Conservation (phyloP, 2,329 filamentous ascomycete species). For the Clonostachys solani region DNA sequence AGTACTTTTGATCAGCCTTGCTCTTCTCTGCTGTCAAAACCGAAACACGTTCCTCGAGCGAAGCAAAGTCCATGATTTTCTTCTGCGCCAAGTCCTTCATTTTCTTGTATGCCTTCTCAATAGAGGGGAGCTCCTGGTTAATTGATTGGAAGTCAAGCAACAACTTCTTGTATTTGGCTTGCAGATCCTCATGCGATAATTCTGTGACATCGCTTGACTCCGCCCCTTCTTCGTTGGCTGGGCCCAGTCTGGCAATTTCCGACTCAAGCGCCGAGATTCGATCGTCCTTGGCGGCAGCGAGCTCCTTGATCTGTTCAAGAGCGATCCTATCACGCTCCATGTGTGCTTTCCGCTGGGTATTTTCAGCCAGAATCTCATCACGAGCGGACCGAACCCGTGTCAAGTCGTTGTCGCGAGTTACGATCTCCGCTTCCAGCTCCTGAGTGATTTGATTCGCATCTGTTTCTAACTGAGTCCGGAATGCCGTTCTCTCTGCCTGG, state of each 20-base stretch:
- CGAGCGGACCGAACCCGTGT: constrained; percentile 78
- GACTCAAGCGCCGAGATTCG: constrained; percentile 79
- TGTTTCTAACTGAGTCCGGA: constrained; percentile 74
- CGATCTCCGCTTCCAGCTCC: constrained; percentile 79
- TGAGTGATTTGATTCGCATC: constrained; percentile 69
- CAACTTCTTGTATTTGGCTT: constrained; percentile 67
- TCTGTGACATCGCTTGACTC: constrained; percentile 46
- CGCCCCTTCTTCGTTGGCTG: constrained; percentile 31
- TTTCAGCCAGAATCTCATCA: constrained; percentile 82
- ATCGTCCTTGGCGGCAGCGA: constrained; percentile 73
- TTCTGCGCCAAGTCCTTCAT: constrained; percentile 79
- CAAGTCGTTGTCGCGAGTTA: constrained; percentile 77
- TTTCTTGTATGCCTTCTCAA: constrained; percentile 89
- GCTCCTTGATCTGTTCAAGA: constrained; percentile 70
- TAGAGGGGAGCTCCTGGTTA: constrained; percentile 80
- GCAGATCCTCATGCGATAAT: constrained; percentile 67
- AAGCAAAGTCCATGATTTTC: constrained; percentile 75
- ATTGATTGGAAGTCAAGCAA: constrained; percentile 79
- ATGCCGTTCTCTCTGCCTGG: constrained; percentile 79
- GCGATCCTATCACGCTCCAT: constrained; percentile 73
- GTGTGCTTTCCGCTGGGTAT: constrained; percentile 71
- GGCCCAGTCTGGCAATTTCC: constrained; percentile 69
- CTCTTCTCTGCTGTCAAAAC: constrained; percentile 81
- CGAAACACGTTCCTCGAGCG: constrained; percentile 73
- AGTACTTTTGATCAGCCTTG: constrained; percentile 97